Evolutionary conservation across 1,284 basidiomycete genomes (phyloP).

Genomic region (Sporisorium scitamineum): DNA sequence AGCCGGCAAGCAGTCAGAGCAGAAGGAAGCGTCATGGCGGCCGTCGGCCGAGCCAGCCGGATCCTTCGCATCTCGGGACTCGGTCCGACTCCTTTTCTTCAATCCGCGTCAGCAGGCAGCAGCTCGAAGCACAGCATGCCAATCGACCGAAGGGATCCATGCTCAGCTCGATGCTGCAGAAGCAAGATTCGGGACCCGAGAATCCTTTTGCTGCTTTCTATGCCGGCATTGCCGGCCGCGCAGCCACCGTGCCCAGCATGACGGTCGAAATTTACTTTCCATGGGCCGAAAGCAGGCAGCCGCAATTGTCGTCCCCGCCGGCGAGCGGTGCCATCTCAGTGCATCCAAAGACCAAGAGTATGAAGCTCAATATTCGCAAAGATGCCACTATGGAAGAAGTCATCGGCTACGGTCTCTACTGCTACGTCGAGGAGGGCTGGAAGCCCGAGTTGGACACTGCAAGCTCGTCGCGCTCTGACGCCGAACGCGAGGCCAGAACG

Average conservation of each 20-base stretch:
- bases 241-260: conserved; percentile 70
- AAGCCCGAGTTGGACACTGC: conserved; percentile 77
- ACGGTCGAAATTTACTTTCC: conserved; percentile 89
- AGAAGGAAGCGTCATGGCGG: conserved; percentile 15
- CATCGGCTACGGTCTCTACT: conserved; percentile 90
- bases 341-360: conserved; percentile 64
- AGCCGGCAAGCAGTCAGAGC: conserved; percentile 6
- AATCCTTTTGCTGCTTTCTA: conserved; percentile 71
- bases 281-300: conserved; percentile 73
- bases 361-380: conserved; percentile 78
- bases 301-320: conserved; percentile 27
- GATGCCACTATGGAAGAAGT: conserved; percentile 95
- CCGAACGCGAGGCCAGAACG: conserved; percentile 75
- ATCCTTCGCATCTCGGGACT: conserved; percentile 7
- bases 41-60: conserved; percentile 21
- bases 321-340: conserved; percentile 50
- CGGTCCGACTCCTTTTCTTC: conserved; percentile 50
- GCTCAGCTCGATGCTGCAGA: conserved; percentile 48
- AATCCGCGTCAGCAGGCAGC: conserved; percentile 33
- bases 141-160: conserved; percentile 44
- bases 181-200: conserved; percentile 47
- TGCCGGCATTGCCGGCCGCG: conserved; percentile 70
- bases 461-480: conserved; percentile 66
- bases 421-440: conserved; percentile 88
- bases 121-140: conserved; percentile 47